Evolutionary conservation across 2,329 filamentous ascomycete species (phyloP).

Genomic region (Dactylellina parvicollis): DNA sequence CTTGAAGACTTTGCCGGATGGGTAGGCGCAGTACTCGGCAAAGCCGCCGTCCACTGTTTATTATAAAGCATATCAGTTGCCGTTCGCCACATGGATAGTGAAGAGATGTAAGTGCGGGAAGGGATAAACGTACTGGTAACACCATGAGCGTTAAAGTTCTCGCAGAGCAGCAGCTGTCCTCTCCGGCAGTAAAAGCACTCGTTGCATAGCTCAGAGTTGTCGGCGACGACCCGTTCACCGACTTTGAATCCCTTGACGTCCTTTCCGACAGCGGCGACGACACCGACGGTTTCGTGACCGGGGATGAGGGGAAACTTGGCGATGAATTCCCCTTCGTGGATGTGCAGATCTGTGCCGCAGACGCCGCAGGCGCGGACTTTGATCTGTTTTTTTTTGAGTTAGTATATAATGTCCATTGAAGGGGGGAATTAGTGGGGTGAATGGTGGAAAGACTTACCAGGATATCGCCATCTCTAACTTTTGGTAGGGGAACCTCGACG

Average conservation of each 20-base stretch:
- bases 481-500: conserved; percentile 71
- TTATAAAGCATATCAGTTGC: conserved; percentile 58
- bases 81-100: neutral
- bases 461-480: conserved; percentile 70
- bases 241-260: conserved; percentile 71
- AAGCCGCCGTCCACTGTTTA: conserved; percentile 74
- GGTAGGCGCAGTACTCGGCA: conserved; percentile 73
- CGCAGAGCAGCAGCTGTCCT: conserved; percentile 74
- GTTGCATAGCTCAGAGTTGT: conserved; percentile 74
- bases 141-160: conserved; percentile 74
- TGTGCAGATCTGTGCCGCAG: conserved; percentile 67
- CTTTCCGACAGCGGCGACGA: conserved; percentile 69
- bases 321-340: conserved; percentile 75
- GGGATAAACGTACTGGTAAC: conserved; percentile 64
- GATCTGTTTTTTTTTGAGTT: conserved; percentile 62
- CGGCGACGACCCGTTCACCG: conserved; percentile 72
- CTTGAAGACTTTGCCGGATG: conserved; percentile 70
- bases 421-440: conserved; percentile 1
- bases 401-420: neutral
- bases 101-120: neutral
- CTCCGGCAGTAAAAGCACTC: conserved; percentile 79
- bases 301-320: conserved; percentile 63
- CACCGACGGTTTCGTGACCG: conserved; percentile 75
- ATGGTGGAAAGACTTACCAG: conserved; percentile 61
- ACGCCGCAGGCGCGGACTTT: conserved; percentile 76